These are phyloP conservation scores for Hanseniaspora thailandica DNA, from an alignment of 805 yeast species.

Conservation along the genomic window DNA sequence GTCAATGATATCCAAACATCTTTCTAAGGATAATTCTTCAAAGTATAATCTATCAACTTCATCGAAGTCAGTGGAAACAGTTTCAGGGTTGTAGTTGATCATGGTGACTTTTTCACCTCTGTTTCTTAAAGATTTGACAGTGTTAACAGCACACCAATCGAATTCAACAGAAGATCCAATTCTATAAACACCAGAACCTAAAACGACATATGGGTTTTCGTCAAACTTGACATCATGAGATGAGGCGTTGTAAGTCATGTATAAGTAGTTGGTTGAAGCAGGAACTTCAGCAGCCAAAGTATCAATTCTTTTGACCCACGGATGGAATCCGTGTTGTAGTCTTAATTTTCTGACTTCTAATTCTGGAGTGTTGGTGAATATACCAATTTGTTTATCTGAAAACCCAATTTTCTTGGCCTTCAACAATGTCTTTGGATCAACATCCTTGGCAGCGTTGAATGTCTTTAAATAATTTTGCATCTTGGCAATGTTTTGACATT, in stretches of 20 bases:
- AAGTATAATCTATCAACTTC: slow-evolving; percentile 95
- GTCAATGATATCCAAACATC: slow-evolving; percentile 90
- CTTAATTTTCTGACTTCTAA: slow-evolving; percentile 83
- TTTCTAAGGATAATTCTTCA: slow-evolving; percentile 87
- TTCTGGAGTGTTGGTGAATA: slow-evolving; percentile 70
- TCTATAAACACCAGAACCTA: slow-evolving; percentile 97
- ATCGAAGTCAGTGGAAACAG: slow-evolving; percentile 97
- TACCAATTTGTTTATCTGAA: slow-evolving; percentile 92
- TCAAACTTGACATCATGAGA: slow-evolving; percentile 76
- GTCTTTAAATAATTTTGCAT: slow-evolving; percentile 63
- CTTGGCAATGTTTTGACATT: slow-evolving; percentile 82
- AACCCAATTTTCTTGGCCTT: slow-evolving; percentile 94
- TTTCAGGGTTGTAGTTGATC: slow-evolving; percentile 97
- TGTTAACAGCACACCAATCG: slow-evolving; percentile 98
- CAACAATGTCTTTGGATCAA: slow-evolving; percentile 57
- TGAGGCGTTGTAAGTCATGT: slow-evolving; percentile 89
- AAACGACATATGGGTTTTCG: slow-evolving; percentile 87
- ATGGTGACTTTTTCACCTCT: slow-evolving; percentile 82
- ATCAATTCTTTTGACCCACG: slow-evolving; percentile 93
- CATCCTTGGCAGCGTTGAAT: slow-evolving; percentile 30
- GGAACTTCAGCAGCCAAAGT: slow-evolving; percentile 99
- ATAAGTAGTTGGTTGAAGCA: slow-evolving; percentile 85
- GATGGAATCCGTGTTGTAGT: slow-evolving; percentile 73
- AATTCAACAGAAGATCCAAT: slow-evolving; percentile 98
- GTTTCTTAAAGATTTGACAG: slow-evolving; percentile 84